These are phyloP conservation scores for Pleurotus platypus DNA, from an alignment of 768 basidiomycete species.

Conservation along the genomic window DNA sequence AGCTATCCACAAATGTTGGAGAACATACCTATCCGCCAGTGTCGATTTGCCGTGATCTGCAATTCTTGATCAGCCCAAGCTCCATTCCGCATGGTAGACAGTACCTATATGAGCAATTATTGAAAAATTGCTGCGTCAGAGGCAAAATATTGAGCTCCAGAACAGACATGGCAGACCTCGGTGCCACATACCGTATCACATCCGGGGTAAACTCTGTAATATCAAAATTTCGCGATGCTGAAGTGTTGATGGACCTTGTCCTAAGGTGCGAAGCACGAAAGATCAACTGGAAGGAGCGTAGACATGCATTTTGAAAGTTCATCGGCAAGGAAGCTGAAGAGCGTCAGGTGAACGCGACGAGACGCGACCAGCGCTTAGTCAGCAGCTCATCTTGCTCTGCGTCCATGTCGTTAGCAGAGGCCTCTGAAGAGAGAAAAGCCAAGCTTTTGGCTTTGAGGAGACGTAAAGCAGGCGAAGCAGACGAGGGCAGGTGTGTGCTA, in stretches of 20 bases:
- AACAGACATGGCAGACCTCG: neutral
- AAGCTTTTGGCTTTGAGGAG: constrained; percentile 75
- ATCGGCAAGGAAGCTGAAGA: constrained; percentile 14
- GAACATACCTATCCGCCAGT: constrained; percentile 74
- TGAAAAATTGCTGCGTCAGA: constrained; percentile 74
- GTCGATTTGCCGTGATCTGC: constrained; percentile 95
- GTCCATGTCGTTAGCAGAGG: constrained; percentile 64
- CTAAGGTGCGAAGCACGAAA: constrained; percentile 22
- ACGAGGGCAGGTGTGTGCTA: constrained; percentile 43
- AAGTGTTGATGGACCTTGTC: constrained; percentile 26
- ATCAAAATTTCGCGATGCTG: constrained; percentile 30
- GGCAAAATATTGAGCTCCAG: neutral
- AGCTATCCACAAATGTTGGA: constrained; percentile 1
- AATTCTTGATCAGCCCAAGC: constrained; percentile 2
- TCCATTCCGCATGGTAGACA: neutral
- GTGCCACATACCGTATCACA: constrained; percentile 51
- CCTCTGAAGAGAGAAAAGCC: constrained; percentile 77
- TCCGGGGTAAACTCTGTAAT: constrained; percentile 70
- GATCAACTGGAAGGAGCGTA: constrained; percentile 19
- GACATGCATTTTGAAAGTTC: constrained; percentile 24
- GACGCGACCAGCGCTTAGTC: no score
- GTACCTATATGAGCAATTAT: constrained; percentile 95
- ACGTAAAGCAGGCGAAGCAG: constrained; percentile 58
- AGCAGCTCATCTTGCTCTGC: constrained; percentile 5
- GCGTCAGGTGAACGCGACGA: neutral